These are phyloP conservation scores for Leccinum aurantiacum DNA, from an alignment of 768 basidiomycete species.

Conservation along the genomic window DNA sequence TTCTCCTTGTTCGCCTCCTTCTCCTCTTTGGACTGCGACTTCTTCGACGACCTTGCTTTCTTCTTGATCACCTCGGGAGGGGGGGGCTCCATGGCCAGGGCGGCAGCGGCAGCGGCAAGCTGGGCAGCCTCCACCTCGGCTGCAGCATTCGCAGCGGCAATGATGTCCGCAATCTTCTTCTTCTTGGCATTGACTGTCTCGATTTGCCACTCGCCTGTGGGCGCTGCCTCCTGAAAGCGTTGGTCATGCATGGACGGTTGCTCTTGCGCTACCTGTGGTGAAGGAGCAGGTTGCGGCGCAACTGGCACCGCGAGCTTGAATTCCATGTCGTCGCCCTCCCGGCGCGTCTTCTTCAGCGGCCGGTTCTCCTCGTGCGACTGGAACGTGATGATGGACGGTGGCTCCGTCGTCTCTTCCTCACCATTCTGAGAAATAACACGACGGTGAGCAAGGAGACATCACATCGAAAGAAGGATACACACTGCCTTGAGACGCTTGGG, in stretches of 20 bases:
- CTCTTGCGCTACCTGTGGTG: neutral
- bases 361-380: conserved; percentile 30
- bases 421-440: conserved; percentile 25
- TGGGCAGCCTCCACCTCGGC: conserved; percentile 34
- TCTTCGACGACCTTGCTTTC: conserved; percentile 35
- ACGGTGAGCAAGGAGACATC: conserved; percentile 1
- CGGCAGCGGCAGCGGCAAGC: conserved; percentile 25
- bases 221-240: neutral
- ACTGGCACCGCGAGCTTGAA: conserved; percentile 16
- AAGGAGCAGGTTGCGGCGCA: neutral
- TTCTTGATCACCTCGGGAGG: conserved; percentile 21
- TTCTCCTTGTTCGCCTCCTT: conserved; percentile 79
- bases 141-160: conserved; percentile 41
- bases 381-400: conserved; percentile 18
- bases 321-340: conserved; percentile 27
- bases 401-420: conserved; percentile 29
- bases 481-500: conserved; percentile 63
- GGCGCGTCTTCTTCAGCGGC: conserved; percentile 33
- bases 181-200: conserved; percentile 15
- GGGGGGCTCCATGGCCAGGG: conserved; percentile 10
- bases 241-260: neutral
- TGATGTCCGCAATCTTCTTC: conserved; percentile 39
- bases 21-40: conserved; percentile 50
- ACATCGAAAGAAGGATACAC: conserved; percentile 9
- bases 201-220: neutral